Conservation (phyloP, 148 eudicot species). For the Chenopodium formosanum region DNA sequence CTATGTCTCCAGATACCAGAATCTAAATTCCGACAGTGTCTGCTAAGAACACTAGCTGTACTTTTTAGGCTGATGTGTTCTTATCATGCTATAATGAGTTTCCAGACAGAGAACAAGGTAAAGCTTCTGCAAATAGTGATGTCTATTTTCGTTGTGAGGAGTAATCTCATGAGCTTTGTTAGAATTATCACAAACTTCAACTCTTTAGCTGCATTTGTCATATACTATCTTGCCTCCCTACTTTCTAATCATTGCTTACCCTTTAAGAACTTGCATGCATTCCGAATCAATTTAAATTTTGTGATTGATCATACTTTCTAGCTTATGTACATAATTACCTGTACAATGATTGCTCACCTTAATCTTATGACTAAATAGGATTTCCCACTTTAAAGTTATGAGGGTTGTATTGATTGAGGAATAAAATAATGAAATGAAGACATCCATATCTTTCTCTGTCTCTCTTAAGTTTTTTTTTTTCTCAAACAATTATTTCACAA, state of each 20-base stretch:
- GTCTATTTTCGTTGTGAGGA: background rate
- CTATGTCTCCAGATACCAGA: constrained; percentile 87
- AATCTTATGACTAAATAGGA: background rate
- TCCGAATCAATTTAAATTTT: background rate
- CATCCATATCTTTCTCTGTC: too few species aligned
- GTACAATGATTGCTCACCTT: background rate
- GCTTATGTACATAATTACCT: background rate
- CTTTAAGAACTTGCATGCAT: background rate
- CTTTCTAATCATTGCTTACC: background rate
- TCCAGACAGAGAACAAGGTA: constrained; percentile 72
- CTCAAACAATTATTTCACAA: too few species aligned
- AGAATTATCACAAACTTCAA: background rate
- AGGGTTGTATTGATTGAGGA: too few species aligned
- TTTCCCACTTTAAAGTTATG: too few species aligned
- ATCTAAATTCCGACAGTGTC: constrained; percentile 85
- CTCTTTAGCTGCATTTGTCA: background rate
- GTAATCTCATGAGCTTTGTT: background rate
- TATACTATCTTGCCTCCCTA: background rate
- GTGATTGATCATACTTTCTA: background rate
- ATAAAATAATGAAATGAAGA: too few species aligned
- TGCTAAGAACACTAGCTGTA: constrained; percentile 70
- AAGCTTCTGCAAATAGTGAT: background rate
- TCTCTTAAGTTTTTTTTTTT: background rate
- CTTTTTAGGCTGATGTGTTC: constrained; percentile 87
- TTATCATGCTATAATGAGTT: constrained; percentile 80